These are phyloP conservation scores for Aureobasidium sp. DNA, from an alignment of 2,329 filamentous ascomycete genomes.

Conservation along the genomic window DNA sequence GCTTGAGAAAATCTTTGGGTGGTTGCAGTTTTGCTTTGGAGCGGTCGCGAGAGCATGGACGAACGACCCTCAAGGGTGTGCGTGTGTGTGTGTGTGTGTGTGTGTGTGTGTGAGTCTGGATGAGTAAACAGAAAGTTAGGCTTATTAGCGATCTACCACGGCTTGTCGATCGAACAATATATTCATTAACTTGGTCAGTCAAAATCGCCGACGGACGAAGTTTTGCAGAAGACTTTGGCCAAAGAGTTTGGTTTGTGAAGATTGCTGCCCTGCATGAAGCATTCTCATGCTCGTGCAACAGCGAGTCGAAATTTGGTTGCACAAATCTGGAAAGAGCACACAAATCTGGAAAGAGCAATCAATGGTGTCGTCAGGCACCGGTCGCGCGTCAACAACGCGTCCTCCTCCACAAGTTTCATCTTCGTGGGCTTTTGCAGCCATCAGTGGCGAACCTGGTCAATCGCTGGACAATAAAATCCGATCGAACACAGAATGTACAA, in stretches of 20 bases:
- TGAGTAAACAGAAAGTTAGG: not conserved
- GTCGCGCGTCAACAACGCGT: constrained; percentile 9
- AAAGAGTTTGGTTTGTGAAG: not conserved
- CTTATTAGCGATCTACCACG: not conserved
- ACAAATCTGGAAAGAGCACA: not conserved
- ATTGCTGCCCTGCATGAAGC: not conserved
- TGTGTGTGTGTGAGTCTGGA: not conserved
- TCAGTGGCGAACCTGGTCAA: not conserved
- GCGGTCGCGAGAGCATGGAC: not conserved
- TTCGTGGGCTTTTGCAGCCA: not conserved
- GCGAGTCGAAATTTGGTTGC: not conserved
- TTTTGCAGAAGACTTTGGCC: not conserved
- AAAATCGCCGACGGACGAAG: not conserved
- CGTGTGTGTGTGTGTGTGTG: not conserved
- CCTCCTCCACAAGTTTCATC: not conserved
- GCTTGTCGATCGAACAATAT: not conserved
- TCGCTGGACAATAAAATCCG: not conserved
- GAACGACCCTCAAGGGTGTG: constrained; percentile 1
- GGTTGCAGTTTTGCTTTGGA: not conserved
- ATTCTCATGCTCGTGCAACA: not conserved
- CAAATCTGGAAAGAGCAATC: not conserved
- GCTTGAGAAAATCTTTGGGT: not conserved
- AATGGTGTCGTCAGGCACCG: constrained; percentile 1
- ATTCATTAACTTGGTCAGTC: not conserved
- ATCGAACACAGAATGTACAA: constrained; percentile 13